These are phyloP conservation scores for Pontederia crassipes DNA, from an alignment of 176 grass and related monocot species.

Conservation along the genomic window DNA sequence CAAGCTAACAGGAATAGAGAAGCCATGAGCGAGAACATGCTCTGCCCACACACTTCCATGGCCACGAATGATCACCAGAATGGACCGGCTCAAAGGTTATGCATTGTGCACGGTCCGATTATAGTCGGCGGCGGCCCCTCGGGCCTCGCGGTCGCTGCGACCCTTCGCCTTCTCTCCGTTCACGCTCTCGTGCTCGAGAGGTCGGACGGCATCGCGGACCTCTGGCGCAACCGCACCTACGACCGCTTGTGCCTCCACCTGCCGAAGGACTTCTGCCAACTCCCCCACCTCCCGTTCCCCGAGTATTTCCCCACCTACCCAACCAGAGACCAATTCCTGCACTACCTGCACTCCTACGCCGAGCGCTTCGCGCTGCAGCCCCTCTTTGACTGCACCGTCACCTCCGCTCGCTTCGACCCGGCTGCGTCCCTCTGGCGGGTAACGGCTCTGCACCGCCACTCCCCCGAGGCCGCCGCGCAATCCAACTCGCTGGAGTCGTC, in stretches of 20 bases:
- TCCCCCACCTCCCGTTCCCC: conserved; percentile 66
- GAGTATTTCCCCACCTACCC: conserved; percentile 60
- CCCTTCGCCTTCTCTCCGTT: conserved; percentile 39
- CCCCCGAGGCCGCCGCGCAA: neutral
- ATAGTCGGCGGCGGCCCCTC: conserved; percentile 90
- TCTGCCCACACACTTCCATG: neutral
- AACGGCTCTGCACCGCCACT: conserved; percentile 2
- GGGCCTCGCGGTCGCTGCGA: conserved; percentile 73
- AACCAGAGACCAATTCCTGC: conserved; percentile 64
- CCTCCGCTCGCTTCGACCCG: conserved; percentile 34
- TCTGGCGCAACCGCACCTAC: conserved; percentile 80
- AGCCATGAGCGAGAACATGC: neutral
- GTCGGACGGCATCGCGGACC: conserved; percentile 60
- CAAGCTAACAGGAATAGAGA: neutral
- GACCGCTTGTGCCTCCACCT: conserved; percentile 87
- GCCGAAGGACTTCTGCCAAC: conserved; percentile 78
- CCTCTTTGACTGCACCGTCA: conserved; percentile 51
- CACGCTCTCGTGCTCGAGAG: conserved; percentile 72
- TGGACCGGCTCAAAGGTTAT: conserved; percentile 5
- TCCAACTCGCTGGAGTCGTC: neutral
- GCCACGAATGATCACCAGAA: neutral
- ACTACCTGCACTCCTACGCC: conserved; percentile 70
- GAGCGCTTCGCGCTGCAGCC: conserved; percentile 49
- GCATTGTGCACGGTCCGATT: conserved; percentile 51
- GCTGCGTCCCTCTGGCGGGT: conserved; percentile 45